Evolutionary conservation across 2,329 filamentous ascomycete genomes (phyloP), one percentile per base, ranked within the genome.

Genomic region (Talaromyces sp.): DNA sequence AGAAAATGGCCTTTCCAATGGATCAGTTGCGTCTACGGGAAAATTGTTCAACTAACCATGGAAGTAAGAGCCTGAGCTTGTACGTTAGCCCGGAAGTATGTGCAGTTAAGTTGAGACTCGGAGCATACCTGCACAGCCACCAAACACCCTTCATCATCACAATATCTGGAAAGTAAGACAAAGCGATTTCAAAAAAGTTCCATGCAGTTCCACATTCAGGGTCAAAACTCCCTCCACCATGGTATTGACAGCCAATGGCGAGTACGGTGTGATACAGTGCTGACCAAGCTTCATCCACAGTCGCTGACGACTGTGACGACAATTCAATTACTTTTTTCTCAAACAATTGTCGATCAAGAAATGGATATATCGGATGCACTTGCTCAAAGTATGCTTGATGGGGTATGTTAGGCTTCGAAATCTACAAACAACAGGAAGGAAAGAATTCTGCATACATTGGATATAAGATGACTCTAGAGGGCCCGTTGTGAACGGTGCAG

Each of bases 281-380:
- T 0, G 68, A 71, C 70, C 72, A 68, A 80, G 79, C 77, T 66
- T 83, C 27, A 80, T 85, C 65, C 65, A 83, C 1, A 72, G 84
- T 43, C 80, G 86, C 63, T 80, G 80, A 0, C 58, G 78, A 10
- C 70, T 84, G 46, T 83, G 81, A 1, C 63, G 80, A 6, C 26
- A 71, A 9, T 74, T 85, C 31, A 81, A 83, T 14, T 27, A 67
- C 70, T 26, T 68, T 67, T 0, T 65, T 54, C 60, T 77, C 72
- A 58, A 79, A 79, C 3, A 60, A 48, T 9, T 62, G 53, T 27
- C 66, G 68, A 54, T 76, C 72, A 1, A 79, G 68, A 54, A 79
- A 79, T 1, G 77, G 75, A 59, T 76, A 75, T 1, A 76, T 27
- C 0, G 72, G 72, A 61, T 79, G 75, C 0, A 75, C 65, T 11